phyloP scores from a whole-genome alignment of 1,139 yeast genomes.

The Lodderomyces metapsilosis region DNA sequence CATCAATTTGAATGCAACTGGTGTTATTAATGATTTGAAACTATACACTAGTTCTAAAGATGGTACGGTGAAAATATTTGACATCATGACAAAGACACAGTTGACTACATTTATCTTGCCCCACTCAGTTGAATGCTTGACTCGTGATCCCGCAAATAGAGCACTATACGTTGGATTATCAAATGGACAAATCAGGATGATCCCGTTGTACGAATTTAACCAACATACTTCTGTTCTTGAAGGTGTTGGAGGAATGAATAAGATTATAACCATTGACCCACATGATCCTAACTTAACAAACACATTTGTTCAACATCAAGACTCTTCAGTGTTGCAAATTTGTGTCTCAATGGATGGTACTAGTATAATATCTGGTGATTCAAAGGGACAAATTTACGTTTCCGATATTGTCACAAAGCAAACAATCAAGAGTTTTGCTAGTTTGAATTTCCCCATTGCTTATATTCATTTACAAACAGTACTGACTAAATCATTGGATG shows the following conservation, averaged over 20 bases:
- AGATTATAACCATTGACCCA: conserved; percentile 50
- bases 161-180: conserved; percentile 67
- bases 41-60: conserved; percentile 74
- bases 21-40: conserved; percentile 57
- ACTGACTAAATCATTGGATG: conserved; percentile 23
- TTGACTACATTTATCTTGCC: conserved; percentile 73
- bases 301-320: conserved; percentile 61
- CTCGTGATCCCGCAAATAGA: conserved; percentile 82
- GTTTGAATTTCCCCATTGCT: conserved; percentile 43
- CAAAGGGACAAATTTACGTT: conserved; percentile 61
- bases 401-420: conserved; percentile 80
- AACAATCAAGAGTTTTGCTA: conserved; percentile 62
- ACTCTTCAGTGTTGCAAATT: conserved; percentile 38
- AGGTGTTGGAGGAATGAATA: conserved; percentile 55
- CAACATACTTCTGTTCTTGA: conserved; percentile 45
- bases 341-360: conserved; percentile 76
- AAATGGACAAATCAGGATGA: conserved; percentile 59
- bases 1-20: conserved; percentile 46
- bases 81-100: conserved; percentile 42
- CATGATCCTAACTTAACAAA: conserved; percentile 49
- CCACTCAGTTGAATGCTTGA: conserved; percentile 54
- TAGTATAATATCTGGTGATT: conserved; percentile 70
- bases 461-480: conserved; percentile 21
- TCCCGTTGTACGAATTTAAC: conserved; percentile 55
- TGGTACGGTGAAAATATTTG: conserved; percentile 69